phyloP scores from a whole-genome alignment of 2,329 filamentous ascomycete genomes.

The Macroventuria anomochaeta region DNA sequence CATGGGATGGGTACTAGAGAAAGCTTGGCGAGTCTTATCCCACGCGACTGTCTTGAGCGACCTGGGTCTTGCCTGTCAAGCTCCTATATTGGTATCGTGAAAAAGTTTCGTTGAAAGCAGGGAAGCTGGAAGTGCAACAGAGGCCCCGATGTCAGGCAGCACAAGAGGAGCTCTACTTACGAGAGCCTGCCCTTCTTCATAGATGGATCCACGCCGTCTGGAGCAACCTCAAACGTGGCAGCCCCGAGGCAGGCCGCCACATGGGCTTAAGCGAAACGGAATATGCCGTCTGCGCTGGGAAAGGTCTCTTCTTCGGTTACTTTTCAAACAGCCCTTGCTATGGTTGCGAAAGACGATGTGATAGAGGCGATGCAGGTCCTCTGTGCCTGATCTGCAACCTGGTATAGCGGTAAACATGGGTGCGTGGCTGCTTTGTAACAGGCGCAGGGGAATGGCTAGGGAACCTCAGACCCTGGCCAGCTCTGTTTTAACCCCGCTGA shows the following conservation, averaged over 20 bases:
- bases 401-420: constrained; percentile 4
- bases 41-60: constrained; percentile 17
- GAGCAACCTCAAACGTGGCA: constrained; percentile 5
- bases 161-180: not conserved
- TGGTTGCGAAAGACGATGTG: constrained; percentile 4
- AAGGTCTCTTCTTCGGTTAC: not conserved
- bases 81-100: constrained; percentile 7
- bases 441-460: constrained; percentile 2
- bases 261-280: constrained; percentile 9
- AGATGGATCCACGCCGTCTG: constrained; percentile 1
- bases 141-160: constrained; percentile 6
- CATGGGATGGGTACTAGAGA: constrained; percentile 3
- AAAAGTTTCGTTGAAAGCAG: constrained; percentile 11
- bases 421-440: constrained; percentile 4
- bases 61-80: constrained; percentile 18
- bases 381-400: constrained; percentile 13
- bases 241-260: constrained; percentile 4
- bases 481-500: constrained; percentile 6
- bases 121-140: constrained; percentile 8
- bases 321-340: not conserved
- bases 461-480: constrained; percentile 4
- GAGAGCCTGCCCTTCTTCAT: not conserved
- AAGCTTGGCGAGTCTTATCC: constrained; percentile 40
- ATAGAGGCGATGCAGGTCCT: not conserved
- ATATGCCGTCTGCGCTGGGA: not conserved